These are phyloP conservation scores for Tubosaeta sp. DNA, from an alignment of 768 basidiomycete genomes.

Conservation along the genomic window DNA sequence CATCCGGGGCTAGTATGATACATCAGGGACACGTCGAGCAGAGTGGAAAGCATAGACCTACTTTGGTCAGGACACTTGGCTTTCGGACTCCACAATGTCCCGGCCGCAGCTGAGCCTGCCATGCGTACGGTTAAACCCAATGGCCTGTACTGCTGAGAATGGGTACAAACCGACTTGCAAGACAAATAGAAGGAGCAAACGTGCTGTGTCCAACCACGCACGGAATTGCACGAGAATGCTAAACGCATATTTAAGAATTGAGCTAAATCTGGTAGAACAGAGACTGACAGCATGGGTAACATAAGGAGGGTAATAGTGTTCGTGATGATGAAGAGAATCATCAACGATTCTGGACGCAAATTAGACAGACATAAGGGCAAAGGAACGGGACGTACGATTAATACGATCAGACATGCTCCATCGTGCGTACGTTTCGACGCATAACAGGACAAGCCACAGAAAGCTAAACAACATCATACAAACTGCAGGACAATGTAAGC, in stretches of 20 bases:
- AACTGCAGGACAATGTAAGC: constrained; percentile 28
- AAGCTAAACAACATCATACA: constrained; percentile 42
- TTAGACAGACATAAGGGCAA: background rate
- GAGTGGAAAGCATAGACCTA: constrained; percentile 16
- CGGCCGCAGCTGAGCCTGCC: constrained; percentile 41
- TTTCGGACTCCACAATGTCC: constrained; percentile 38
- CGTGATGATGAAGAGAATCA: constrained; percentile 40
- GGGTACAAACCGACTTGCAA: constrained; percentile 42
- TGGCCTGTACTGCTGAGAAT: background rate
- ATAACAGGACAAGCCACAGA: constrained; percentile 47
- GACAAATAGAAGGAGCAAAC: constrained; percentile 42
- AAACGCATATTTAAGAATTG: background rate
- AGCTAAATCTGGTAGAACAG: background rate
- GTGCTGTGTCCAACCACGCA: constrained; percentile 50
- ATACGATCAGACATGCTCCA: constrained; percentile 43
- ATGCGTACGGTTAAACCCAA: background rate
- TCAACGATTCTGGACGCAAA: constrained; percentile 30
- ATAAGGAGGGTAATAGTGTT: constrained; percentile 38
- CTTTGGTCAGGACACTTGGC: constrained; percentile 44
- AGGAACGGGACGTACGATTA: constrained; percentile 37
- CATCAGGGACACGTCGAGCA: background rate
- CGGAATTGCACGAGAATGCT: constrained; percentile 48
- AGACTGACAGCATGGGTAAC: constrained; percentile 41
- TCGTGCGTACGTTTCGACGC: constrained; percentile 40
- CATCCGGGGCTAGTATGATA: constrained; percentile 33